Evolutionary conservation across 495 filamentous ascomycete genomes (phyloP).

Genomic region (Hyphodiscus hymeniophilus): DNA sequence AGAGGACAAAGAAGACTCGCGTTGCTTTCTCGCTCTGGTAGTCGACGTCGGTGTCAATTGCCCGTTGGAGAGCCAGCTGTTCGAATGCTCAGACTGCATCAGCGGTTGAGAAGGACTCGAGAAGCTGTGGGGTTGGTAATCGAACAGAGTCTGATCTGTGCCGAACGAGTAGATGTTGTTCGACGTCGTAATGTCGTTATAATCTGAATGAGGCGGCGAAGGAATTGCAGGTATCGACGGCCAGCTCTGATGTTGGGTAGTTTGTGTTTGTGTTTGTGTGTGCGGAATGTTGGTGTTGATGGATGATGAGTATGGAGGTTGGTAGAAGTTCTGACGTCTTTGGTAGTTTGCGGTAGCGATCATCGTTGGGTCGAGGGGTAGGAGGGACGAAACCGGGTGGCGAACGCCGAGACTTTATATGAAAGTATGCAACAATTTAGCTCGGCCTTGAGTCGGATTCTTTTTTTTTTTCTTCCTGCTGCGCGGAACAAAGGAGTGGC

Average conservation of each 20-base stretch:
- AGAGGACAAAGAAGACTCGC: slow-evolving; percentile 47
- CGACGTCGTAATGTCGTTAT: slow-evolving; percentile 7
- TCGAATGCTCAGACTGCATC: slow-evolving; percentile 19
- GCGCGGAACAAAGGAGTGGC: background rate
- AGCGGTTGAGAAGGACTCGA: slow-evolving; percentile 12
- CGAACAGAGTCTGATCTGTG: slow-evolving; percentile 19
- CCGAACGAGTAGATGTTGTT: slow-evolving; percentile 13
- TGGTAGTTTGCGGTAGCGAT: background rate
- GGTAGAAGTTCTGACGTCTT: background rate
- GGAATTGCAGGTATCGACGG: slow-evolving; percentile 3
- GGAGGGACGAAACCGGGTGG: too few relatives aligned
- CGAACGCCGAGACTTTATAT: too few relatives aligned
- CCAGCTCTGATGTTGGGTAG: background rate
- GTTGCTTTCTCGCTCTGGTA: slow-evolving; percentile 26
- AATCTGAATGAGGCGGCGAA: slow-evolving; percentile 12
- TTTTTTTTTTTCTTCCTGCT: too few relatives aligned
- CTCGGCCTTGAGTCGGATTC: background rate
- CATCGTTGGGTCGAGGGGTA: background rate
- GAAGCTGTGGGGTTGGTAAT: slow-evolving; percentile 12
- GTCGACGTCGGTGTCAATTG: slow-evolving; percentile 23
- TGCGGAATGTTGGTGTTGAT: slow-evolving; percentile 1
- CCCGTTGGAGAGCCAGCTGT: slow-evolving; percentile 20
- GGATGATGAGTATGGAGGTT: background rate
- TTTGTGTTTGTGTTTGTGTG: background rate
- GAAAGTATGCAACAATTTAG: too few relatives aligned